Evolutionary conservation across 192 early-diverging fungal genomes (phyloP), one percentile per base, ranked within the genome.

Genomic region (Backusella tarrabulga): DNA sequence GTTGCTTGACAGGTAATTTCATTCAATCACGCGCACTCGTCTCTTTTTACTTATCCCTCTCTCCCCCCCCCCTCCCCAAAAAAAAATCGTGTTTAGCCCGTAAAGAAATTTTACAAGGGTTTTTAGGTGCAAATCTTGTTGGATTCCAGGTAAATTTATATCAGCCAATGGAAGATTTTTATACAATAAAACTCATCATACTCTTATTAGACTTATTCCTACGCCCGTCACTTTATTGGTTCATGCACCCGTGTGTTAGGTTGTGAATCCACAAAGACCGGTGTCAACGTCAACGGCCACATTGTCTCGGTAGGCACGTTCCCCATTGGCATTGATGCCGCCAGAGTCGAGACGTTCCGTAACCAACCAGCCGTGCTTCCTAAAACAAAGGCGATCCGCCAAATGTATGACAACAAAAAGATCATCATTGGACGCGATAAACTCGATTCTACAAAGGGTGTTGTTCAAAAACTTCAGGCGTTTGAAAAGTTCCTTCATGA

Each of bases 361-460:
- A 89, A 92, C 38, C 78, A 82, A 50, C 86, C 91, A 11, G 84
- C 80, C 2, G 97, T 99, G 0, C 52, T 83, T 38, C 87, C 93
- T n/a, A 82, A 97, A 95, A 95, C 96, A 80, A 86, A 87, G 34
- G 83, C 87, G 12, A 93, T 99, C 41, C 84, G 86, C 14, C 93
- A 95, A 76, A 89, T 97, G 81, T 98, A 97, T 81, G 86, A 88
- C 73, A 95, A 86, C 52, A 98, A 98, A 81, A 92, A 90, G 75
- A 97, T 99, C 76, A 97, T 99, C 81, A 91, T 98, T 75, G 96
- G 97, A 34, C 90, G 97, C 29, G 98, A 99, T 82, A 96, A 95
- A 78, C 83, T 98, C 32, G 97, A 99, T 82, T 90, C 93, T 68
- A 93, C 96, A 60, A 97, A 97, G 68, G 97, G 97, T 66, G 95